Base-by-base conservation (phyloP, 2,329 filamentous ascomycete species). In the Penicillium italicum region DNA sequence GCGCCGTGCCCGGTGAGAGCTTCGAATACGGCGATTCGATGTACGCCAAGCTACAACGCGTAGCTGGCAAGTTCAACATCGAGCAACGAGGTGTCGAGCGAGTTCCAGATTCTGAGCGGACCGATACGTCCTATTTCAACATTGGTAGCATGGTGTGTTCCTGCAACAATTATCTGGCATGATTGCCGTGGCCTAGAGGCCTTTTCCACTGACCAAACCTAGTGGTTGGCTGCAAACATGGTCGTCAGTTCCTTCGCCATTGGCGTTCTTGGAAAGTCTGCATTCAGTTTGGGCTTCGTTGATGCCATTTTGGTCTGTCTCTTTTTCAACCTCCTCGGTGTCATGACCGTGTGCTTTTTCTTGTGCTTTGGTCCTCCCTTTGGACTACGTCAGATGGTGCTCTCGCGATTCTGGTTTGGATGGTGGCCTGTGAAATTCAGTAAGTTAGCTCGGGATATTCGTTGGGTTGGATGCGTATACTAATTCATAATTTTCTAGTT, bases 211-310 rank as follows among this genome's bases (percentile, higher is more conserved):
- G 60, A 70, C 66, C 60, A 58, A 50, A 40, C 53, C 62, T 60
- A 88, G 85, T 91, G 88, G 88, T 77, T 90, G 42, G 86, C 87
- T 1, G 87, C 87, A 66, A 91, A 91, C 74, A 85, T 91, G 85
- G 86, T 89, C 50, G 85, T 90, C 45, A 87, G 85, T 24, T 86
- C 86, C 14, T 90, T 91, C 66, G 88, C 89, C 46, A 86, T 91
- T 53, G 90, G 88, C 43, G 83, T 88, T 18, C 81, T 89, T 6
- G 86, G 83, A 1, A 80, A 85, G n/a, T 81, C 85, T 9, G 73
- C 89, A 24, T 92, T 90, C 73, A 73, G 74, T 9, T 80, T 93
- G 9, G 88, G 88, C 10, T 91, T 90, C 62, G 77, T 87, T 46
- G 90, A 93, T 66, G 84, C 86, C 8, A 83, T 88, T 33, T 75